Conservation (phyloP, 441 rosid genomes). For the Jatropha multifida region DNA sequence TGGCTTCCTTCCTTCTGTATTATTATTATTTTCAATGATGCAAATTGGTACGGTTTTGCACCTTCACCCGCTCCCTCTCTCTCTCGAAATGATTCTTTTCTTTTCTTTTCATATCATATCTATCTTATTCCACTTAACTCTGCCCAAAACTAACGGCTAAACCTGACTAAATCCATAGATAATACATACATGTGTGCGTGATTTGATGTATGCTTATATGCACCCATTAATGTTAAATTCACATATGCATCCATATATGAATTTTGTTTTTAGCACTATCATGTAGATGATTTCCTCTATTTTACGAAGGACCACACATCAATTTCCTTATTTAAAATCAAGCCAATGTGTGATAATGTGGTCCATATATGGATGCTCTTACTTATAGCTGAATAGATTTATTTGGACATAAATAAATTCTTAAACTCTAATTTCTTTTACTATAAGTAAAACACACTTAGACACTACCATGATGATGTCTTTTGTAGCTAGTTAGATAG, state of each 20-base stretch:
- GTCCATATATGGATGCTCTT: neutral
- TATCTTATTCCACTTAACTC: too few species aligned
- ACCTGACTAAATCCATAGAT: too few species aligned
- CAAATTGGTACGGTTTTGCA: constrained; percentile 12
- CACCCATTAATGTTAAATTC: neutral
- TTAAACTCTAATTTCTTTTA: neutral
- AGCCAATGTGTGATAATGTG: too few species aligned
- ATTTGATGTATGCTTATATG: too few species aligned
- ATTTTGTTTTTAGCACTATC: neutral
- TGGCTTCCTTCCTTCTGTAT: neutral
- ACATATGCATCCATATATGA: too few species aligned
- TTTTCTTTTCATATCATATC: too few species aligned
- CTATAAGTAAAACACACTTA: neutral
- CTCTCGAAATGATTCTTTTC: neutral
- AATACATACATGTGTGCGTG: too few species aligned
- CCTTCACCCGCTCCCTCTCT: neutral
- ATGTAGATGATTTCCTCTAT: neutral
- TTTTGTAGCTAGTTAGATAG: neutral
- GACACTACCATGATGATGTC: neutral
- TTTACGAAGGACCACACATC: neutral
- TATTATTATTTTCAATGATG: constrained; percentile 28
- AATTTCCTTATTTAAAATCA: neutral
- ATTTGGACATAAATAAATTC: too few species aligned
- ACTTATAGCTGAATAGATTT: neutral
- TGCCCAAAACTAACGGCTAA: too few species aligned